Conservation (phyloP, 169 alveolate species). For the Plasmodium ovale region DNA sequence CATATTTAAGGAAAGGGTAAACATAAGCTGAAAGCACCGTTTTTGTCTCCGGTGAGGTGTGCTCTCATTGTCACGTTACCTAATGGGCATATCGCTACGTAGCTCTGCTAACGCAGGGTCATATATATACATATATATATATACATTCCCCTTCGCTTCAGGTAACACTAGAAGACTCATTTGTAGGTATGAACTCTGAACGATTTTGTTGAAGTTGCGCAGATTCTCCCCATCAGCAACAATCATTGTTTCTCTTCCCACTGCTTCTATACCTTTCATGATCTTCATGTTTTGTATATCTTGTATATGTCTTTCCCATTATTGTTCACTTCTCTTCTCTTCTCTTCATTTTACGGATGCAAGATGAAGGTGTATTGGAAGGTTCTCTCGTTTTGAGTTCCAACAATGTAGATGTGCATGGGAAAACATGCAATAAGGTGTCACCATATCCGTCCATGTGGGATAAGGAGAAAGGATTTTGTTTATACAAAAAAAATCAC, state of each 20-base stretch:
- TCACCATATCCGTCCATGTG: constrained; percentile 23
- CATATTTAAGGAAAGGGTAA: constrained; percentile 36
- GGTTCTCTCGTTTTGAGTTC: constrained; percentile 13
- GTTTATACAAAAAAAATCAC: constrained; percentile 3
- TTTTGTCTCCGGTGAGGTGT: too few relatives aligned
- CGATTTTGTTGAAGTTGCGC: not conserved
- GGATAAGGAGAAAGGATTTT: constrained; percentile 28
- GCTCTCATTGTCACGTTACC: not conserved
- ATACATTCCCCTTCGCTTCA: not conserved
- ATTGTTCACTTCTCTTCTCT: not conserved
- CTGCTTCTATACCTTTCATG: not conserved
- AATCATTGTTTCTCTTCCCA: not conserved
- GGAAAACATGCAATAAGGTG: constrained; percentile 23
- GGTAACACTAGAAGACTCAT: constrained; percentile 31
- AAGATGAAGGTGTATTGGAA: constrained; percentile 27
- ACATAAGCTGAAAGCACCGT: too few relatives aligned
- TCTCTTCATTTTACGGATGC: not conserved
- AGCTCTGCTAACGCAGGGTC: too few relatives aligned
- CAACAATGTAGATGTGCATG: constrained; percentile 30
- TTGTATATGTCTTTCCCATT: not conserved
- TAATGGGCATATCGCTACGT: not conserved
- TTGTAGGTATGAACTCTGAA: constrained; percentile 20
- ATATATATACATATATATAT: not conserved
- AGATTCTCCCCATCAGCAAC: not conserved
- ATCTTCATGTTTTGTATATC: not conserved